A percentile compares a stretch with the other conserved stretches of the same genome.
These are phyloP conservation scores for Cystobasidium sp. DNA, from an alignment of 1,284 basidiomycete species.

Conservation along the genomic window DNA sequence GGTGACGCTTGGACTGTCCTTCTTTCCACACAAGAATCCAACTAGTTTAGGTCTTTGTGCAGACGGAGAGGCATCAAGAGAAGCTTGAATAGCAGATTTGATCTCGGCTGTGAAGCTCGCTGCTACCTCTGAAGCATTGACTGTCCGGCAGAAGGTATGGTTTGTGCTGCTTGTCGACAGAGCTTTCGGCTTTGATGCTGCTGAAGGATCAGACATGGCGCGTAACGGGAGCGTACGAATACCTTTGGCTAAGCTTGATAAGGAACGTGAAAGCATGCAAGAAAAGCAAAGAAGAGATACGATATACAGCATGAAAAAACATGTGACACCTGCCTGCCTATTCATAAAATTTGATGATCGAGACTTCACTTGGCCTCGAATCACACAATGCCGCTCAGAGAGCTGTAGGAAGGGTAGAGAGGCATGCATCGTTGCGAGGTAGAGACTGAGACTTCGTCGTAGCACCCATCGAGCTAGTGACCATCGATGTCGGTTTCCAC, in stretches of 20 bases:
- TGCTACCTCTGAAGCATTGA: slow-evolving; percentile 41
- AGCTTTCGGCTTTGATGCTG: slow-evolving; percentile 19
- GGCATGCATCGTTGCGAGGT: too few species aligned
- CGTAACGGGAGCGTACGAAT: neutral
- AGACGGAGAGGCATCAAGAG: slow-evolving; percentile 12
- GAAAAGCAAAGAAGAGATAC: neutral
- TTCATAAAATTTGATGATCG: too few species aligned
- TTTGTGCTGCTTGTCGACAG: slow-evolving; percentile 8
- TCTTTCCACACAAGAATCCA: slow-evolving; percentile 82
- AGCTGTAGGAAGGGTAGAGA: too few species aligned
- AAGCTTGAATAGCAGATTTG: slow-evolving; percentile 23
- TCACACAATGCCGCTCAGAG: too few species aligned
- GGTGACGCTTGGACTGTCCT: slow-evolving; percentile 79
- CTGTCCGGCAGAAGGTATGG: slow-evolving; percentile 35
- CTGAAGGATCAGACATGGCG: slow-evolving; percentile 14
- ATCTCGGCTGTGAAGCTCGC: slow-evolving; percentile 26
- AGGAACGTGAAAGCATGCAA: slow-evolving; percentile 11
- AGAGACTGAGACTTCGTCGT: too few species aligned
- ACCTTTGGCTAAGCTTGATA: neutral
- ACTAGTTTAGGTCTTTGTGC: slow-evolving; percentile 72
- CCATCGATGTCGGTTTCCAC: neutral
- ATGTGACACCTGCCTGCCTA: neutral
- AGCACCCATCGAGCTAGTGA: neutral
- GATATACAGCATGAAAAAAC: neutral
- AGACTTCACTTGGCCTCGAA: too few species aligned